Conservation (phyloP, 140 eudicot genomes). For the Anethum foeniculum region DNA sequence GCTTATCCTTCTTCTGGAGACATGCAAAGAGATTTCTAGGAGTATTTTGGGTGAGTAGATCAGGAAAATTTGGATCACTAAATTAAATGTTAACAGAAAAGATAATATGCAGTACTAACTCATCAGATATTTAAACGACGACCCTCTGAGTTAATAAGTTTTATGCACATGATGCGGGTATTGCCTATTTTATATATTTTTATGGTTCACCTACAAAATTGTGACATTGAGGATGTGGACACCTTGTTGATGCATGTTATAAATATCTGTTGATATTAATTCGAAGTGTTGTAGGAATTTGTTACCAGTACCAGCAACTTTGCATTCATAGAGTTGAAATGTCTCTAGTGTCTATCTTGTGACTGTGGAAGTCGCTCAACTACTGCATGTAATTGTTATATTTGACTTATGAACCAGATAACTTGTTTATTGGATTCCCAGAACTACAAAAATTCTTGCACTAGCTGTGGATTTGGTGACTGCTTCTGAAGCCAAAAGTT, state of each 20-base stretch:
- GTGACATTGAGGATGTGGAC: background rate
- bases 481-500: background rate
- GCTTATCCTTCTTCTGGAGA: conserved; percentile 68
- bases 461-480: background rate
- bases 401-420: background rate
- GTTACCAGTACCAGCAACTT: background rate
- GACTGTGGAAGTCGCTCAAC: background rate
- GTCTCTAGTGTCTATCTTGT: background rate
- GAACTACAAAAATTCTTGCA: background rate
- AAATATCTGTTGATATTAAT: background rate
- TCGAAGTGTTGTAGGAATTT: background rate
- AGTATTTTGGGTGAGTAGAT: conserved; percentile 73
- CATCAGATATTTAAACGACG: background rate
- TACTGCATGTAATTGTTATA: background rate
- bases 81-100: background rate
- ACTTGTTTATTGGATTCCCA: background rate
- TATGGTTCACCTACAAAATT: background rate
- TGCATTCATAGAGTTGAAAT: background rate
- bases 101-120: background rate
- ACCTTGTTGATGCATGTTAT: background rate
- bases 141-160: background rate
- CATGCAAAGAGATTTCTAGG: conserved; percentile 55
- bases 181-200: background rate
- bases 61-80: background rate
- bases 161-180: background rate